Percentiles rank a stretch among this genome's conserved stretches.
Conservation (phyloP, 768 basidiomycete genomes). For the Phaeotremella skinneri region DNA sequence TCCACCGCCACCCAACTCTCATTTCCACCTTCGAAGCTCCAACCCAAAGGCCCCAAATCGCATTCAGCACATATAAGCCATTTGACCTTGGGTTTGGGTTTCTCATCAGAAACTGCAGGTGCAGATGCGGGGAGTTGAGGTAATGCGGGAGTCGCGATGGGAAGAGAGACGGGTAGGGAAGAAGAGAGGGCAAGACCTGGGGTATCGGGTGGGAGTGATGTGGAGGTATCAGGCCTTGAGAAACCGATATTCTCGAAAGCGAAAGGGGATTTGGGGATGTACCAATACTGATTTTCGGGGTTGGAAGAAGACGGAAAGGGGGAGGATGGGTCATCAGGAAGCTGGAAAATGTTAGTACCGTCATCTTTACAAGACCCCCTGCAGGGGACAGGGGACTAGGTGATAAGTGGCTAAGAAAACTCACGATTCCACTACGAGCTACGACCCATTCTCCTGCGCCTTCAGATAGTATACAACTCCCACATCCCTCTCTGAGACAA, state of each 20-base stretch:
- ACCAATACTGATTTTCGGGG: conserved; percentile 31
- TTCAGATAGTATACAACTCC: conserved; percentile 40
- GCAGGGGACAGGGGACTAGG: too few species aligned
- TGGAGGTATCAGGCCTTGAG: conserved; percentile 32
- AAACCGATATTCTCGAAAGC: conserved; percentile 53
- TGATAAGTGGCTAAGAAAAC: neutral
- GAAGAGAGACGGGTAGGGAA: neutral
- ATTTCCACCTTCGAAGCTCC: conserved; percentile 49
- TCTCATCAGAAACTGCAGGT: neutral
- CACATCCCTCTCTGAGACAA: conserved; percentile 48
- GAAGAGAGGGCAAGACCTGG: conserved; percentile 2
- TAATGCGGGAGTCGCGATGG: too few species aligned
- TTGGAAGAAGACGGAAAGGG: conserved; percentile 30
- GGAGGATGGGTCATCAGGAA: conserved; percentile 35
- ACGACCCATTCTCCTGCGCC: conserved; percentile 36
- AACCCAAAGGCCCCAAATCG: conserved; percentile 52
- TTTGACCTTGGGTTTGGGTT: conserved; percentile 38
- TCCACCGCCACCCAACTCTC: conserved; percentile 48
- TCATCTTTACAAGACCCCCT: too few species aligned
- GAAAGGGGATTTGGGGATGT: conserved; percentile 44
- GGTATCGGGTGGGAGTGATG: conserved; percentile 4
- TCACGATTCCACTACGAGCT: conserved; percentile 1
- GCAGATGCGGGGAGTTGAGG: too few species aligned
- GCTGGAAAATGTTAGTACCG: conserved; percentile 15
- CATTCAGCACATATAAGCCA: conserved; percentile 53